Percentiles rank a stretch among this genome's conserved stretches.
Evolutionary conservation across 352 stramenopile genomes (phyloP).

Genomic region (Globisporangium alternatum): DNA sequence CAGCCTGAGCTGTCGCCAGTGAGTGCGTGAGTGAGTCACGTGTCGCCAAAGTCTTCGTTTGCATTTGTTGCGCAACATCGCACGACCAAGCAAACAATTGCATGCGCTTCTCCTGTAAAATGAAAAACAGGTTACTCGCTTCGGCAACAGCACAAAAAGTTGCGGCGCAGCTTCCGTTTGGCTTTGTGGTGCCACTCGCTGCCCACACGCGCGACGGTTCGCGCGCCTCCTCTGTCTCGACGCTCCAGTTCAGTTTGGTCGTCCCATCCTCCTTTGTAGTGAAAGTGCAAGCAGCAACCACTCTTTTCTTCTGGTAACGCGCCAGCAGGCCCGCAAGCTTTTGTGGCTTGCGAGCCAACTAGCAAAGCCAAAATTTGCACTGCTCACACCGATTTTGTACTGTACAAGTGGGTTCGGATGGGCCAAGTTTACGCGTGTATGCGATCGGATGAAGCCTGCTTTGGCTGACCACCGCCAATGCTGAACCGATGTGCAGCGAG

Average conservation of each 20-base stretch:
- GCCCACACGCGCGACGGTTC: conserved; percentile 5
- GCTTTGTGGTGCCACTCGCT: conserved; percentile 15
- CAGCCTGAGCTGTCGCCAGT: too few relatives aligned
- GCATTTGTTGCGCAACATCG: too few relatives aligned
- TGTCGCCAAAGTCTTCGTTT: too few relatives aligned
- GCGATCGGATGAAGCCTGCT: neutral
- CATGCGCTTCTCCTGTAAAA: neutral
- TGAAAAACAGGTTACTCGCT: neutral
- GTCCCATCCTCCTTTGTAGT: neutral
- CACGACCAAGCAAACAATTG: neutral
- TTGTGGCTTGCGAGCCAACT: too few relatives aligned
- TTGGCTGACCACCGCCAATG: neutral
- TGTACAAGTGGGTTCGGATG: neutral
- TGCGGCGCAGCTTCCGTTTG: neutral
- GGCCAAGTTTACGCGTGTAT: neutral
- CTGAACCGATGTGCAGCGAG: neutral
- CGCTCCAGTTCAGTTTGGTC: conserved; percentile 1
- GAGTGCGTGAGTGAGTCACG: too few relatives aligned
- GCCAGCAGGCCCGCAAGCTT: too few relatives aligned
- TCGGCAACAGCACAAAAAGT: too few relatives aligned
- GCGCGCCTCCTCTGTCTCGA: conserved; percentile 4
- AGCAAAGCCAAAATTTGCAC: neutral
- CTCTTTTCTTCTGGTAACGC: neutral
- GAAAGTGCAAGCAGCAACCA: neutral
- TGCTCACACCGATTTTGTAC: neutral